Conservation (phyloP, 352 stramenopile genomes). For the Thalassiosira livingstoniorum region DNA sequence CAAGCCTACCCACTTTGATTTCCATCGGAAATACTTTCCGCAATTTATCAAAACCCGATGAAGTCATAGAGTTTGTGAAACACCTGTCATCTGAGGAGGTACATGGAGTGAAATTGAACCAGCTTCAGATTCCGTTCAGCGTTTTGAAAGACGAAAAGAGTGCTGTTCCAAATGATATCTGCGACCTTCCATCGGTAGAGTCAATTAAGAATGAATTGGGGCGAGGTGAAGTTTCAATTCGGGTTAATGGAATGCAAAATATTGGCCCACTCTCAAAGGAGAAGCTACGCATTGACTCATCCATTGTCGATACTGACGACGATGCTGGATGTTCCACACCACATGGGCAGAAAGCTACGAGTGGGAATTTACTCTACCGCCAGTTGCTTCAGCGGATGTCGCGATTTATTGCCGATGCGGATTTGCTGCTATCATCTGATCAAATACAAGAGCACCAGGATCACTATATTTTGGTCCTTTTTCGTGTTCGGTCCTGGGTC, state of each 20-base stretch:
- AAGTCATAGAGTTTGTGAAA: background rate
- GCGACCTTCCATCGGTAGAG: no score
- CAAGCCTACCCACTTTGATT: background rate
- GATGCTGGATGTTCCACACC: background rate
- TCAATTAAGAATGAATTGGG: background rate
- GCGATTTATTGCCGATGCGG: background rate
- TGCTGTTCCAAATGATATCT: no score
- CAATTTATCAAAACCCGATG: background rate
- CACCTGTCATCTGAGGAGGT: background rate
- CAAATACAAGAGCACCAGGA: no score
- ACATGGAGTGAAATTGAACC: background rate
- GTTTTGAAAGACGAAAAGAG: background rate
- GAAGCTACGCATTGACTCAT: background rate
- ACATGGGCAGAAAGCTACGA: background rate
- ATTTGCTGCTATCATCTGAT: background rate
- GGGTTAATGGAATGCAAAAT: background rate
- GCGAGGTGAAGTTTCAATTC: background rate
- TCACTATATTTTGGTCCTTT: no score
- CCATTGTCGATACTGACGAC: background rate
- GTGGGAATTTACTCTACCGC: background rate
- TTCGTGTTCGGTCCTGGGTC: no score
- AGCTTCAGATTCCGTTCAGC: background rate
- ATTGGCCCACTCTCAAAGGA: background rate
- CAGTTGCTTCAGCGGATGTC: background rate
- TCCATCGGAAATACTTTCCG: background rate